These are phyloP conservation scores for Reutealis trisperma DNA, from an alignment of 345 rosid genomes.

Conservation along the genomic window DNA sequence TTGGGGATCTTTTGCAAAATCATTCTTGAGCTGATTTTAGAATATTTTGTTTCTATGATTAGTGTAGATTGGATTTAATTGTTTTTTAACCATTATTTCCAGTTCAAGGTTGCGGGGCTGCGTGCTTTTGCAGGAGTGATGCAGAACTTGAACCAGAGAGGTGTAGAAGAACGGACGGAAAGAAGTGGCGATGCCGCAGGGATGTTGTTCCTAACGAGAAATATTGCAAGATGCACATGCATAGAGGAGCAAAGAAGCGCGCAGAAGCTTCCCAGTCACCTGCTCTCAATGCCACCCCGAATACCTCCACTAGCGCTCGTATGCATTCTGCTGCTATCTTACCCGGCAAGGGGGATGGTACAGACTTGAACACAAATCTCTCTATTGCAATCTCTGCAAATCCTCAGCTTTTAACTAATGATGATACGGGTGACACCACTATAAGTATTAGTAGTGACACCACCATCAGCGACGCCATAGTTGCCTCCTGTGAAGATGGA, in stretches of 20 bases:
- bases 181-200: conserved; percentile 71
- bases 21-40: too few relatives aligned
- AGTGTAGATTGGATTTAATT: neutral
- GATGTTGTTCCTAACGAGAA: conserved; percentile 56
- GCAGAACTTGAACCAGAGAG: conserved; percentile 50
- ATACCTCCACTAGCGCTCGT: neutral
- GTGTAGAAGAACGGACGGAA: conserved; percentile 84
- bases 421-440: conserved; percentile 48
- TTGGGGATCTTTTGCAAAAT: too few relatives aligned
- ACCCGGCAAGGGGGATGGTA: conserved; percentile 12
- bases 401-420: conserved; percentile 20
- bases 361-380: conserved; percentile 27
- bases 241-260: conserved; percentile 59
- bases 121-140: conserved; percentile 24
- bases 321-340: neutral
- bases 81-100: neutral
- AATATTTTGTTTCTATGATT: neutral
- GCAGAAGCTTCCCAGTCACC: conserved; percentile 10
- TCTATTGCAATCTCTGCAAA: conserved; percentile 38
- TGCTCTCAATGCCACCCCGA: neutral
- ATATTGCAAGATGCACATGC: conserved; percentile 62
- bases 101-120: conserved; percentile 34
- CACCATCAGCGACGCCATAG: conserved; percentile 50
- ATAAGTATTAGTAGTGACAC: conserved; percentile 59
- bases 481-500: conserved; percentile 28